phyloP scores from a whole-genome alignment of 192 early-diverging fungal species.

The Gigaspora rosea region DNA sequence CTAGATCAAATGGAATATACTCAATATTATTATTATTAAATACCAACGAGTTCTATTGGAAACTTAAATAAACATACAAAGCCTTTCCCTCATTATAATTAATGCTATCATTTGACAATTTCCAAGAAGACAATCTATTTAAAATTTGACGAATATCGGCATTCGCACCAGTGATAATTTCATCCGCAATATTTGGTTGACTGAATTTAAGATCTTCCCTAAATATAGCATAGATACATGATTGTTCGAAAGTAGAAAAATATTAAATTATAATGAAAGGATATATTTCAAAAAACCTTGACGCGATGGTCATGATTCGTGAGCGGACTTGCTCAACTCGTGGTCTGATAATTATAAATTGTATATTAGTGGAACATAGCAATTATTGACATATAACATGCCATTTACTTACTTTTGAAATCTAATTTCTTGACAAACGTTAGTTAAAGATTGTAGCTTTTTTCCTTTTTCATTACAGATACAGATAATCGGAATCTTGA shows the following conservation, averaged over 20 bases:
- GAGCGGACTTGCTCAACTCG: slow-evolving; percentile 71
- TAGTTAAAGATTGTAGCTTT: slow-evolving; percentile 83
- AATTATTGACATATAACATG: too few species aligned
- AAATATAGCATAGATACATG: background rate
- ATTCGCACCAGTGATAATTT: slow-evolving; percentile 77
- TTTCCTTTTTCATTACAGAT: slow-evolving; percentile 95
- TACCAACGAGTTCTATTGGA: background rate
- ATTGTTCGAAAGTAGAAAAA: background rate
- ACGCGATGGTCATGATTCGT: slow-evolving; percentile 76
- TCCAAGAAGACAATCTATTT: slow-evolving; percentile 92
- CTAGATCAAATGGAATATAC: background rate
- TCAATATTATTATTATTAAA: background rate
- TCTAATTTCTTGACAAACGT: slow-evolving; percentile 79
- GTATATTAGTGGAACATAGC: background rate
- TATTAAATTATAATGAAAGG: background rate
- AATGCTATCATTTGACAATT: slow-evolving; percentile 66
- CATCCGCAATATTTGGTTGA: slow-evolving; percentile 70
- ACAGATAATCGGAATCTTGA: slow-evolving; percentile 92
- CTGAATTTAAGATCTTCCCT: slow-evolving; percentile 77
- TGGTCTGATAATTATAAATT: slow-evolving; percentile 49
- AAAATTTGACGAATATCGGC: slow-evolving; percentile 97
- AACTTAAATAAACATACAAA: slow-evolving; percentile 52
- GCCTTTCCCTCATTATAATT: slow-evolving; percentile 79
- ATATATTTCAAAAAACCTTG: slow-evolving; percentile 39
- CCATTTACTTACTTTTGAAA: slow-evolving; percentile 61